Evolutionary conservation across 2,329 filamentous ascomycete species (phyloP), one percentile per base, ranked within the genome.

Genomic region (Arthrobotrys iridis): DNA sequence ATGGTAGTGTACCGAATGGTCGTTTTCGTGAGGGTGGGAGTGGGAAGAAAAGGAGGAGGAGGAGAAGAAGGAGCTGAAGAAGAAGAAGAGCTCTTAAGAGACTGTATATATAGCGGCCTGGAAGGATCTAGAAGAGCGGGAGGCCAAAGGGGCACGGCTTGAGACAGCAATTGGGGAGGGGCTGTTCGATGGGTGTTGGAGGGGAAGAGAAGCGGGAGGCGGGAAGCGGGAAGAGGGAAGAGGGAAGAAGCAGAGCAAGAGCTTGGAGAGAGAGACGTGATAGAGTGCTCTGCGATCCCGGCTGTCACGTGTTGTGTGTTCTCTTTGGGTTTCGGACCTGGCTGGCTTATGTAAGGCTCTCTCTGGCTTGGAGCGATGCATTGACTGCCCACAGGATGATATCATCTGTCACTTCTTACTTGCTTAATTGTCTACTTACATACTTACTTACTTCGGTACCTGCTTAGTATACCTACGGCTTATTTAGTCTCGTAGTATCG

Each of bases 71-170:
- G 40, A 13, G 28, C 13, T 43, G 13, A 13, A 24, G 22, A 30
- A 22, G 37, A 1, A 46, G 13, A 24, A 13, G 28, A 6, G 26
- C 30, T 8, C 18, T 26, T 24, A 30, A 35, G 8, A 15, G 28
- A 20, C 35, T 52, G 18, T 33, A 62, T 37, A 20, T 46, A 48
- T 7, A 8, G 26, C 22, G 10, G 3, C 7, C 3, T 18, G 24
- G 60, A 65, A 65, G 60, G 60, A 65, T 65, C 60, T 50, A 45
- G 60, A 65, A 65, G 45, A 15, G 10, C n/a, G 30, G n/a, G 28
- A n/a, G 30, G 15, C 15, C 30, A 13, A 5, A 24, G 50, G 13
- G 15, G 46, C 6, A 28, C 24, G 4, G 26, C 18, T 37, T 13
- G 50, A 20, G 60, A 20, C 15, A 15, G n/a, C 33, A 65, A 65